phyloP scores from a whole-genome alignment of 257 asterid species.

The Nicotiana attenuata region DNA sequence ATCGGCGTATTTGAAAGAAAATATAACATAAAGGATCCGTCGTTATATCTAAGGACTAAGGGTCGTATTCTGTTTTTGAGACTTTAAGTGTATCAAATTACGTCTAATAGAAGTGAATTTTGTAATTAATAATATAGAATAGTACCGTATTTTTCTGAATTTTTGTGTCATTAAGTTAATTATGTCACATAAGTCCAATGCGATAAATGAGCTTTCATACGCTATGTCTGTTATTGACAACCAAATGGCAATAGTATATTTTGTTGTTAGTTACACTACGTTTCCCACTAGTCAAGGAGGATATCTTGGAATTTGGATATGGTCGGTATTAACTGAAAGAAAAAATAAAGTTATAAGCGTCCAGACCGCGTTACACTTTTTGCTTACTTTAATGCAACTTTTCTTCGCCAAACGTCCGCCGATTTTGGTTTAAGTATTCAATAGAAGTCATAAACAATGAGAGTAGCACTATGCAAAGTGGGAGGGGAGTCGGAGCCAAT shows the following conservation, averaged over 20 bases:
- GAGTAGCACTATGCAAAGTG: neutral
- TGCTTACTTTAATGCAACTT: neutral
- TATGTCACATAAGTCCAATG: neutral
- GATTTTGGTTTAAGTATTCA: neutral
- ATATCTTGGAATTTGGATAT: neutral
- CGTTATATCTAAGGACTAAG: too few species aligned
- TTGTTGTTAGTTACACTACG: neutral
- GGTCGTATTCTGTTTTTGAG: too few species aligned
- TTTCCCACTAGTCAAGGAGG: neutral
- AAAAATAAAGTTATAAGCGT: neutral
- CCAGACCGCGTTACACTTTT: neutral
- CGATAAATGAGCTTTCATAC: neutral
- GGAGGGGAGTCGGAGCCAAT: fast-evolving
- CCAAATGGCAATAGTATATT: neutral
- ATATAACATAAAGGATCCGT: too few species aligned
- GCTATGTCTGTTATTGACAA: neutral
- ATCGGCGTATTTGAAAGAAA: too few species aligned
- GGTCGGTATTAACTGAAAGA: neutral
- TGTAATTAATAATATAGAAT: too few species aligned
- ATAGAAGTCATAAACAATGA: neutral
- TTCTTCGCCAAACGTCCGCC: neutral
- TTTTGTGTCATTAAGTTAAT: too few species aligned
- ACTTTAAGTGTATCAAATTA: too few species aligned
- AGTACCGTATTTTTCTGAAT: neutral
- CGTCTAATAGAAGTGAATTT: neutral